phyloP scores from a whole-genome alignment of 192 early-diverging fungal genomes.

The Podila minutissima region DNA sequence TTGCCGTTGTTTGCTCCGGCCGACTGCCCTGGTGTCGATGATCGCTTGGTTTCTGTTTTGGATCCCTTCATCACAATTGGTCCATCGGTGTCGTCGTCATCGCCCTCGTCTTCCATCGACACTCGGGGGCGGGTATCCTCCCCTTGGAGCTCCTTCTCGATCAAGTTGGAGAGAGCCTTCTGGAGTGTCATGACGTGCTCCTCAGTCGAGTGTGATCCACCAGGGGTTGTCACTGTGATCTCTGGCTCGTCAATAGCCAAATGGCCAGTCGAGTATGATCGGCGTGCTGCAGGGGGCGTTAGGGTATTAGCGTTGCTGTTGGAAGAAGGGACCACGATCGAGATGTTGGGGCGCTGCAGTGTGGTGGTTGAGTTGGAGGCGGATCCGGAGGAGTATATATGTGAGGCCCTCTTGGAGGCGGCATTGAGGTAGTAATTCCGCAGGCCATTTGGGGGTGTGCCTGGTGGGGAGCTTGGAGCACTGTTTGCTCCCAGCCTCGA shows the following conservation, averaged over 20 bases:
- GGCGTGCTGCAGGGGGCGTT: slow-evolving; percentile 8
- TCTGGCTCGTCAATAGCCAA: slow-evolving; percentile 25
- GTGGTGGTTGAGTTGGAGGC: slow-evolving; percentile 3
- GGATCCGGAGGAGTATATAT: slow-evolving; percentile 14
- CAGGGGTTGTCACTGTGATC: slow-evolving; percentile 43
- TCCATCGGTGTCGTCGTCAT: slow-evolving; percentile 15
- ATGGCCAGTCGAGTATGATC: slow-evolving; percentile 41
- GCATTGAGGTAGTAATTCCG: slow-evolving; percentile 41
- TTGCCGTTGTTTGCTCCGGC: slow-evolving; percentile 2
- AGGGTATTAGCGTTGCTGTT: neutral
- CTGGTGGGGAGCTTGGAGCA: slow-evolving; percentile 40
- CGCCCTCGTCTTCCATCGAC: slow-evolving; percentile 1
- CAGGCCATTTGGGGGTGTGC: slow-evolving; percentile 46
- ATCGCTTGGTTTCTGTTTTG: neutral
- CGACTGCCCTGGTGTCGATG: neutral
- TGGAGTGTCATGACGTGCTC: slow-evolving; percentile 39
- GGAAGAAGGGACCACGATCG: slow-evolving; percentile 13
- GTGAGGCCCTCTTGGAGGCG: slow-evolving; percentile 22
- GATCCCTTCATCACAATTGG: slow-evolving; percentile 25
- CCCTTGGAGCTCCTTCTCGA: slow-evolving; percentile 19
- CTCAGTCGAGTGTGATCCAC: slow-evolving; percentile 36
- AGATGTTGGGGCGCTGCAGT: slow-evolving; percentile 15
- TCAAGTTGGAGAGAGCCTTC: slow-evolving; percentile 27
- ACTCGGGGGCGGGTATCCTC: neutral
- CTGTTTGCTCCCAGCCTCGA: slow-evolving; percentile 21